These are phyloP conservation scores for Eryngium alpinum DNA, from an alignment of 140 eudicot species.

Conservation along the genomic window DNA sequence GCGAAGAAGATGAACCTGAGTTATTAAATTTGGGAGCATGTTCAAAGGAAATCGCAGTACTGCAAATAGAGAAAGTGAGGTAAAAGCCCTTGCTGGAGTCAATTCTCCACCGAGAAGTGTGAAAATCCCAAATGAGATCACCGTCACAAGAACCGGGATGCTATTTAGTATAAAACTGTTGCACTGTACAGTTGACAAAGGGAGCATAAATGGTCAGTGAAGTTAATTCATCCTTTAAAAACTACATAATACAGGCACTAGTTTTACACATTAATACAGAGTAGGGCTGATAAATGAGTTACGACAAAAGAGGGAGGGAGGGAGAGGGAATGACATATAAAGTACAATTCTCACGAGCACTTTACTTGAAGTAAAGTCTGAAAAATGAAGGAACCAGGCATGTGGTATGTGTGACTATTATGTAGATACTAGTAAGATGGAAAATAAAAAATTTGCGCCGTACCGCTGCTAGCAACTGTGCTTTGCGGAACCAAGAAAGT, in stretches of 20 bases:
- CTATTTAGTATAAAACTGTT: constrained; percentile 84
- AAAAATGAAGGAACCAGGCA: neutral
- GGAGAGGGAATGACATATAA: neutral
- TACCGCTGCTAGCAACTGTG: constrained; percentile 85
- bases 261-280: neutral
- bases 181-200: constrained; percentile 45
- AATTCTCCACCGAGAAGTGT: constrained; percentile 84
- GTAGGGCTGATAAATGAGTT: too few species aligned
- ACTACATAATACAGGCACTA: neutral
- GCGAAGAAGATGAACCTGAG: constrained; percentile 48
- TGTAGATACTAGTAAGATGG: constrained; percentile 6
- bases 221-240: neutral
- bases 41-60: constrained; percentile 71
- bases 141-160: constrained; percentile 91
- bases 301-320: neutral
- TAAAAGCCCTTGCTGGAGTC: constrained; percentile 94
- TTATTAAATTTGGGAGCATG: constrained; percentile 81
- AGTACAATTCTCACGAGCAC: neutral
- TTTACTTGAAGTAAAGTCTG: neutral
- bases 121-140: constrained; percentile 76
- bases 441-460: neutral
- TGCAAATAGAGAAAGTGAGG: constrained; percentile 86
- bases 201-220: neutral
- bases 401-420: neutral
- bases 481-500: constrained; percentile 78